These are phyloP conservation scores for Globisporangium perplexum DNA, from an alignment of 352 stramenopile species.

Conservation along the genomic window DNA sequence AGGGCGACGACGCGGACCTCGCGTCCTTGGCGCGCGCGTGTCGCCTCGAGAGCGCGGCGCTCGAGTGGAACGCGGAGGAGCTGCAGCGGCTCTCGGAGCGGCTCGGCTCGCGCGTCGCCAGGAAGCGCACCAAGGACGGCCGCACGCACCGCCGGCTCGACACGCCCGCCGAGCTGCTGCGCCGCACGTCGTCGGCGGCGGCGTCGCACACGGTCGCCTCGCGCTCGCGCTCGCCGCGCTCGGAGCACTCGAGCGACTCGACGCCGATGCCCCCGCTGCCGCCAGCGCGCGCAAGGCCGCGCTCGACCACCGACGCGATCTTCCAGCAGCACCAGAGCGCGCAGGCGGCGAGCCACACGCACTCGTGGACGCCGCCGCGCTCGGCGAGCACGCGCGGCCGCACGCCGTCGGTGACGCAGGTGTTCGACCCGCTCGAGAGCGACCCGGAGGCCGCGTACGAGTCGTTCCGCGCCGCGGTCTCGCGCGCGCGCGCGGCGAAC, in stretches of 20 bases:
- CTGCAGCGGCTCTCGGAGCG: constrained; percentile 20
- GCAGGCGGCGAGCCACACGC: background rate
- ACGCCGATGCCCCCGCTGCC: background rate
- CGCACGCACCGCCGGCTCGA: constrained; percentile 10
- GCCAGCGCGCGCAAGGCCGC: background rate
- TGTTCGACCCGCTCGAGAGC: constrained; percentile 6
- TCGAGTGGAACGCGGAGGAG: constrained; percentile 35
- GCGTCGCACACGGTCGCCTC: background rate
- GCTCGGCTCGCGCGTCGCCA: constrained; percentile 17
- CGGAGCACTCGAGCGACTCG: too few relatives aligned
- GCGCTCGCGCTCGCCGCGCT: background rate
- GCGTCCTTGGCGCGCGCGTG: background rate
- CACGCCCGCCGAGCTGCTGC: constrained; percentile 5
- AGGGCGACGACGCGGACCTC: constrained; percentile 1
- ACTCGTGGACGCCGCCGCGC: constrained; percentile 8
- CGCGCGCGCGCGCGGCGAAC: constrained; percentile 13
- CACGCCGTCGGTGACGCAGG: background rate
- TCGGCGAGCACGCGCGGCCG: background rate
- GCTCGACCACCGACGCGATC: constrained; percentile 7
- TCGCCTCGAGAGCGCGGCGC: constrained; percentile 6
- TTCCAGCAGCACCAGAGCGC: constrained; percentile 7
- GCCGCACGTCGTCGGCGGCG: background rate
- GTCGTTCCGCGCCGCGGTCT: constrained; percentile 12
- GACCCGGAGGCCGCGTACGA: constrained; percentile 11
- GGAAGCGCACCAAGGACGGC: constrained; percentile 15